Percentiles rank a stretch among this genome's conserved stretches.
Conservation (phyloP, 371 early-diverging fungal genomes). For the Batkoa obscura region DNA sequence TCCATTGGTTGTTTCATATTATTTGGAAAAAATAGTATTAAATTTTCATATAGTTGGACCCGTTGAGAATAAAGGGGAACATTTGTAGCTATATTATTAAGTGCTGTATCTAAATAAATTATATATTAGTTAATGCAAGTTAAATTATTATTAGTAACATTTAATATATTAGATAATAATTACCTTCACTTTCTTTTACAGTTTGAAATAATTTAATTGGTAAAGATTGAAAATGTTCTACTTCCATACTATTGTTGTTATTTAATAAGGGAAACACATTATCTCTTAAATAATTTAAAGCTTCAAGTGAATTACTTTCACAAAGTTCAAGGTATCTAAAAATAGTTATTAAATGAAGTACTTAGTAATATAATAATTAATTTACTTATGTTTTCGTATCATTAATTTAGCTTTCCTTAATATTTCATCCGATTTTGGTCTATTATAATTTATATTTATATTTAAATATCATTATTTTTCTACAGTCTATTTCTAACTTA, state of each 20-base stretch:
- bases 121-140: neutral
- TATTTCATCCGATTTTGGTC: conserved; percentile 36
- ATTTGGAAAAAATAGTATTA: conserved; percentile 57
- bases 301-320: conserved; percentile 14
- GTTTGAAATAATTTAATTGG: conserved; percentile 16
- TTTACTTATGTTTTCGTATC: conserved; percentile 39
- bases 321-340: conserved; percentile 9
- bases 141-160: neutral
- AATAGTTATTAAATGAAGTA: too few relatives aligned
- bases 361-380: too few relatives aligned
- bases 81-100: too few relatives aligned
- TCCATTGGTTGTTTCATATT: conserved; percentile 60
- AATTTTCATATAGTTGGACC: conserved; percentile 38
- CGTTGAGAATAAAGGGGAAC: conserved; percentile 20
- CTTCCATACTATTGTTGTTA: conserved; percentile 35
- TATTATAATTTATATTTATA: conserved; percentile 14
- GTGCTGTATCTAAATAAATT: too few relatives aligned
- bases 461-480: neutral
- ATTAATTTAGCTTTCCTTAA: conserved; percentile 33
- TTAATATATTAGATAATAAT: neutral
- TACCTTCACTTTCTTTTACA: neutral
- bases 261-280: conserved; percentile 42
- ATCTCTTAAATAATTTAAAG: conserved; percentile 45
- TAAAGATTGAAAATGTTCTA: conserved; percentile 34
- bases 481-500: conserved; percentile 10